Evolutionary conservation across 73 alveolate genomes (phyloP).

Genomic region (Uronychia setigera): DNA sequence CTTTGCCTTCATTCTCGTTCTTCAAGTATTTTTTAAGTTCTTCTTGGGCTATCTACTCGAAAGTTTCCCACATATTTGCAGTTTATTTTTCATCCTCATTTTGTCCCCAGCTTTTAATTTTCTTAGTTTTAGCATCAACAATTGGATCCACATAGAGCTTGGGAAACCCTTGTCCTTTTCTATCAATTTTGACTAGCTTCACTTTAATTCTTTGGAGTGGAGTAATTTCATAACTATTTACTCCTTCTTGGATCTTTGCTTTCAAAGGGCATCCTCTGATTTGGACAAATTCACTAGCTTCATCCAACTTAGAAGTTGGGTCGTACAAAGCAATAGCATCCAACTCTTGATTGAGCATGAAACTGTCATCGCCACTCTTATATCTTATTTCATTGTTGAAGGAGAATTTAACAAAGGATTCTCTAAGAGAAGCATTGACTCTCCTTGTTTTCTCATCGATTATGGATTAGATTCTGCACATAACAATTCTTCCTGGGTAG

Average conservation of each 20-base stretch:
- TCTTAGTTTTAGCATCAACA: not conserved
- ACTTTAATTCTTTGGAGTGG: slow-evolving; percentile 25
- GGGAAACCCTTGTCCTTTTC: not conserved
- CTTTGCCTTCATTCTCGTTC: not conserved
- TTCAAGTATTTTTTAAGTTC: slow-evolving; percentile 17
- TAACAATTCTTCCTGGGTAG: slow-evolving; percentile 1
- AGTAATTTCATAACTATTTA: not conserved
- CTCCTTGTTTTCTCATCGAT: not conserved
- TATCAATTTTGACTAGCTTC: slow-evolving; percentile 2
- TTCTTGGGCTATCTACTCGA: slow-evolving; percentile 23
- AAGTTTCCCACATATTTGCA: slow-evolving; percentile 19
- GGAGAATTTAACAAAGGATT: not conserved
- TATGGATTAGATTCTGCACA: not conserved
- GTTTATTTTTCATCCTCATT: slow-evolving; percentile 9
- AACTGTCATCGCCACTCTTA: not conserved
- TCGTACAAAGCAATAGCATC: not conserved
- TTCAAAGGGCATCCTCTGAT: not conserved
- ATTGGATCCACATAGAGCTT: not conserved
- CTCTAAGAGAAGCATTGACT: not conserved
- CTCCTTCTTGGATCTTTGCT: not conserved
- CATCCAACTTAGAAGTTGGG: not conserved
- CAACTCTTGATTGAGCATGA: not conserved
- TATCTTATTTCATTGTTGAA: not conserved
- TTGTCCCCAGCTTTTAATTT: too few species aligned
- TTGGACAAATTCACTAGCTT: not conserved